Evolutionary conservation across 768 basidiomycete species (phyloP), one percentile per base, ranked within the genome.

Genomic region (Lactarius deliciosus): DNA sequence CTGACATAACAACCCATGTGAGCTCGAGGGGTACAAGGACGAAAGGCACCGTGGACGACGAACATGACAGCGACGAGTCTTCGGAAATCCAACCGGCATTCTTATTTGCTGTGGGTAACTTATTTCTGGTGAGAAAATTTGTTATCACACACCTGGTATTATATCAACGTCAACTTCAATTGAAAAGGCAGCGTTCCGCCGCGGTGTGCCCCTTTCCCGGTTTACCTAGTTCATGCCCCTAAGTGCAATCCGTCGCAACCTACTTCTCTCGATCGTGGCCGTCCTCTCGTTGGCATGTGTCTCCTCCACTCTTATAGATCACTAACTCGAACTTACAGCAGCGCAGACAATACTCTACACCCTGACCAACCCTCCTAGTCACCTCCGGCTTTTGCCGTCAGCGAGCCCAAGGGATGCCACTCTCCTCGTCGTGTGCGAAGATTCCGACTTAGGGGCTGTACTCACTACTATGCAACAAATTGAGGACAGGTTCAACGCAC

Each of bases 401-500:
- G 32, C 55, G 16, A 40, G 25, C 16, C 16, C n/a, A 10, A 84
- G 83, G 2, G 87, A 89, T 62, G 87, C 87, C 10, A 84, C 83
- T 0, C 81, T 88, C 65, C 75, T 88, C 30, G 79, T 87, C 47
- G 77, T 89, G 13, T 83, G 81, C 1, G 76, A 82, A 16, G 83
- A 85, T 70, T 75, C 71, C 22, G 84, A 85, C 62, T 61, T 86
- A 18, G 64, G 74, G 2, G 78, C 78, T 5, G 81, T 85, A 40
- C 69, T 84, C 34, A 73, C 75, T 43, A 83, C 81, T 57, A 82
- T 88, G 59, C 80, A 82, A 69, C 79, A 82, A 66, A 74, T 88
- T 50, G 87, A 89, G 66, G 78, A 82, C 53, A 76, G 81, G 20
- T 89, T 88, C 71, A 89, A 89, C 73, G 74, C 79, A 47, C 80